Conservation (phyloP, 352 stramenopile species). For the Phytophthora sp. region DNA sequence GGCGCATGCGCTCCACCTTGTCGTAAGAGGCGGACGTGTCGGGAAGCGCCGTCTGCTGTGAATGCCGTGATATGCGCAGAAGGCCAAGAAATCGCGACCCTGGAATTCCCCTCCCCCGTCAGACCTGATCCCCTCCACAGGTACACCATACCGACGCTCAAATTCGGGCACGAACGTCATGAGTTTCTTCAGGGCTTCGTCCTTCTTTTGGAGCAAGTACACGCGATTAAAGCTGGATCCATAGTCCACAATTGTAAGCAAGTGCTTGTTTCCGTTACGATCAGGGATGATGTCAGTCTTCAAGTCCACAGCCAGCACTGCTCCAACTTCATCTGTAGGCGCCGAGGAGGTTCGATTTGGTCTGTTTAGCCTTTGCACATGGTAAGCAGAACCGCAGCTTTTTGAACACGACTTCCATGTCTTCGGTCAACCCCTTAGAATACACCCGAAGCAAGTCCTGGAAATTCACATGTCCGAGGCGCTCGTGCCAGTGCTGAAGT, state of each 20-base stretch:
- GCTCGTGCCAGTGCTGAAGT: conserved; percentile 4
- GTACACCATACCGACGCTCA: not conserved
- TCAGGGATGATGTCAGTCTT: conserved; percentile 14
- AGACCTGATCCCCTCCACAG: not conserved
- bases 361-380: conserved; percentile 23
- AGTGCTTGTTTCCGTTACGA: conserved; percentile 5
- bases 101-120: conserved; percentile 9
- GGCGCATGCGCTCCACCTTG: not conserved
- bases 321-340: conserved; percentile 18
- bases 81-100: not conserved
- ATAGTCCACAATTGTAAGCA: conserved; percentile 26
- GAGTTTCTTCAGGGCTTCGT: not conserved
- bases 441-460: conserved; percentile 3
- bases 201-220: not conserved
- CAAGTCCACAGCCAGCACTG: conserved; percentile 12
- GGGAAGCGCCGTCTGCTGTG: not conserved
- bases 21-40: conserved; percentile 1
- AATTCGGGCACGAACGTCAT: not conserved
- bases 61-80: not conserved
- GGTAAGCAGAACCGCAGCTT: conserved; percentile 11
- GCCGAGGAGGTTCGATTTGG: not conserved
- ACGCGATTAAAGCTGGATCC: conserved; percentile 18
- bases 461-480: conserved; percentile 11
- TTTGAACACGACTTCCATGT: conserved; percentile 1
- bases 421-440: not conserved